Conservation (phyloP, 352 stramenopile species). For the Thalassiosira hispida region DNA sequence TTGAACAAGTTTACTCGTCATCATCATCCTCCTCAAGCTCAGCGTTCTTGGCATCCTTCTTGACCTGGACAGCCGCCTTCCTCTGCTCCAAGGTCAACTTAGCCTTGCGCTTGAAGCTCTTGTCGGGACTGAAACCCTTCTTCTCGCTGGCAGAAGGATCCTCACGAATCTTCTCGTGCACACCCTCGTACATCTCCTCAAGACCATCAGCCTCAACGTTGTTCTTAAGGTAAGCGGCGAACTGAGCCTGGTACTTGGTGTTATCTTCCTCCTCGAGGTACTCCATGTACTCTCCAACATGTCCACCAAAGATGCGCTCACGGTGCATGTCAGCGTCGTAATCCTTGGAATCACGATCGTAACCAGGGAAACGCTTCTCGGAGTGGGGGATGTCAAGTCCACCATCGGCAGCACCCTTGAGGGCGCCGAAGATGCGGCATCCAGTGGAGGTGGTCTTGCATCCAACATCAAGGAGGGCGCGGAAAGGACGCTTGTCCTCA, state of each 20-base stretch:
- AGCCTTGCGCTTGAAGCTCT: conserved; percentile 92
- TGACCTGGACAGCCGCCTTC: conserved; percentile 94
- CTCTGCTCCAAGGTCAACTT: conserved; percentile 95
- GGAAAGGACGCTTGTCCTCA: conserved; percentile 98
- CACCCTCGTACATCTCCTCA: conserved; percentile 90
- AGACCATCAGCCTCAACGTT: conserved; percentile 92
- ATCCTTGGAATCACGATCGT: conserved; percentile 97
- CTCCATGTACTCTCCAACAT: conserved; percentile 99
- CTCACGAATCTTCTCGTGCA: conserved; percentile 97
- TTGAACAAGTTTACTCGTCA: conserved; percentile 59
- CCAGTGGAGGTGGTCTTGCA: conserved; percentile 96
- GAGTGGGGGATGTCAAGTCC: conserved; percentile 98
- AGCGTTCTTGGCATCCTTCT: conserved; percentile 99
- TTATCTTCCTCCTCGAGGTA: conserved; percentile 99
- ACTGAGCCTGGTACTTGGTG: conserved; percentile 96
- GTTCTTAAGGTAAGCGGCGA: conserved; percentile 94
- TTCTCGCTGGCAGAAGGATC: conserved; percentile 93
- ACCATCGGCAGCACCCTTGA: conserved; percentile 98
- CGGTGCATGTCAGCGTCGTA: conserved; percentile 98
- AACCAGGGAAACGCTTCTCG: conserved; percentile 99
- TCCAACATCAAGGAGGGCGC: conserved; percentile 96
- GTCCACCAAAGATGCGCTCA: conserved; percentile 97
- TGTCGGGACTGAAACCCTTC: conserved; percentile 91
- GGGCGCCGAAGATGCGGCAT: conserved; percentile 97
- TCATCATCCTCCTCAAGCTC: conserved; percentile 80